Percentiles rank a stretch among this genome's conserved stretches.
Conservation (phyloP, 1,284 basidiomycete species). For the Boletus calvinii region DNA sequence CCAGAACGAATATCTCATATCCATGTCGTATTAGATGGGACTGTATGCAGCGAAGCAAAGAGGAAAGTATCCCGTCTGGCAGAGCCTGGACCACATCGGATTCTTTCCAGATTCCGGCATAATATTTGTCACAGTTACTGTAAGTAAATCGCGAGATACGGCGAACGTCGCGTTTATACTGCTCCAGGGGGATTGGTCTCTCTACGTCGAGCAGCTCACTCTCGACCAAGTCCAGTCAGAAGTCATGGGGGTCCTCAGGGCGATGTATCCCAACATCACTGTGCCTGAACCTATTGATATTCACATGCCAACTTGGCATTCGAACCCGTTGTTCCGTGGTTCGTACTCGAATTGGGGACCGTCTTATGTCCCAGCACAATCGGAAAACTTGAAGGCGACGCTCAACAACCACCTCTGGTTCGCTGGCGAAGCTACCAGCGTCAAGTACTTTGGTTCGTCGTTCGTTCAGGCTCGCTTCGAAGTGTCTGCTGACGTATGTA, state of each 20-base stretch:
- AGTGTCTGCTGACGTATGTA: not conserved
- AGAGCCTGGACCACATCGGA: conserved; percentile 57
- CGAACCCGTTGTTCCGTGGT: conserved; percentile 59
- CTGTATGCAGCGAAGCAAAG: conserved; percentile 64
- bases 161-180: not conserved
- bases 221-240: conserved; percentile 50
- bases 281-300: conserved; percentile 57
- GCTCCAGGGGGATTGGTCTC: conserved; percentile 53
- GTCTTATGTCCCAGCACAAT: conserved; percentile 51
- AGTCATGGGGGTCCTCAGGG: conserved; percentile 51
- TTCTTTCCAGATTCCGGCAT: conserved; percentile 64
- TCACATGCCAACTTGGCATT: conserved; percentile 56
- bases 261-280: conserved; percentile 55
- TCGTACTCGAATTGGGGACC: conserved; percentile 72
- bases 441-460: conserved; percentile 53
- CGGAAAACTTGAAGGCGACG: conserved; percentile 58
- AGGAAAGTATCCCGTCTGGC: conserved; percentile 70
- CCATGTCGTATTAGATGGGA: conserved; percentile 43
- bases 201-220: conserved; percentile 54
- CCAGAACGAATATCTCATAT: not conserved
- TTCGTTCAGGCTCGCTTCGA: not conserved
- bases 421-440: conserved; percentile 62
- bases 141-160: conserved; percentile 29
- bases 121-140: conserved; percentile 65
- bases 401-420: conserved; percentile 56